Evolutionary conservation across 208 protist species (phyloP), one percentile per base, ranked within the genome.

Genomic region (Leishmania guyanensis): DNA sequence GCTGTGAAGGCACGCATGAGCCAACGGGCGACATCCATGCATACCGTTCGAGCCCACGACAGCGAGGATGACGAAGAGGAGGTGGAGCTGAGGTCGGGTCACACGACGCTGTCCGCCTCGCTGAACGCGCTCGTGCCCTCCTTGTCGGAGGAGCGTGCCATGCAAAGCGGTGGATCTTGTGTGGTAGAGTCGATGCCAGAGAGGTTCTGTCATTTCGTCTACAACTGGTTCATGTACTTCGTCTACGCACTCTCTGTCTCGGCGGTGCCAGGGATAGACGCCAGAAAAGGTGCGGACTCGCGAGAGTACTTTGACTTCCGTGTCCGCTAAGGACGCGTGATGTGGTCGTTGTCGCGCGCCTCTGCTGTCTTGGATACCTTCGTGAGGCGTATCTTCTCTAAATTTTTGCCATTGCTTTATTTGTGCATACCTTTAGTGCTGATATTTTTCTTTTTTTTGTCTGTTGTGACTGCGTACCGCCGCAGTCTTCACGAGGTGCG

Each of bases 141-240:
- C 39, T 43, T 83, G 54, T 58, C 84, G 33, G 84, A 89, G 79
- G 65, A 79, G 78, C 82, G 82, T 8, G 79, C 73, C 60, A 62
- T 88, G 36, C 81, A 53, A 3, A 36, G 69, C 36, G 77, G 77
- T 1, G 26, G 65, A 5, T 68, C 80, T 33, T 75, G 74, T 20
- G 69, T 53, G 5, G 75, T 74, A 2, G 77, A 85, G 73, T 69
- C 89, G 2, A 58, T 82, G 17, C 70, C 73, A 29, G 71, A 86
- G 74, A 71, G 78, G 36, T 26, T 89, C 20, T 86, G 75, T 75
- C 90, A 90, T 64, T 87, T 79, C 5, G 17, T 88, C 5, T 93
- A 90, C 80, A 91, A 93, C 71, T 90, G 83, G 84, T 73, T 76
- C 33, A 85, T 89, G 77, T 93, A 78, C 72, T 50, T 88, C 36